These are phyloP conservation scores for Verticillium klebahnii DNA, from an alignment of 2,329 filamentous ascomycete genomes.

Conservation along the genomic window DNA sequence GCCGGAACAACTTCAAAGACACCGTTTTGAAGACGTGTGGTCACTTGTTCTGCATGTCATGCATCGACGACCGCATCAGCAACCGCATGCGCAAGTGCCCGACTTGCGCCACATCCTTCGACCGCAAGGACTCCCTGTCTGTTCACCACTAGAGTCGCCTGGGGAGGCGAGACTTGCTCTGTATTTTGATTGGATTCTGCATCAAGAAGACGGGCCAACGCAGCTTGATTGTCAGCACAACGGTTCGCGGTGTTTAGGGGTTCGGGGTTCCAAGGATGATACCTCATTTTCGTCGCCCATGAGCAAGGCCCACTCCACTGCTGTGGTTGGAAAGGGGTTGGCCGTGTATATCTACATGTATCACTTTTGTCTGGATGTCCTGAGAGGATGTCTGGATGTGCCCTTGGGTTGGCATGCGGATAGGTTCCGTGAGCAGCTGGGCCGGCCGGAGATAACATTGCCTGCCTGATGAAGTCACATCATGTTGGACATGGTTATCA, in stretches of 20 bases:
- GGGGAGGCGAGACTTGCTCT: neutral
- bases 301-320: constrained; percentile 2
- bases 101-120: constrained; percentile 88
- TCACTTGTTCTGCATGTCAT: constrained; percentile 88
- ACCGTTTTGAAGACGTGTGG: constrained; percentile 91
- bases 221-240: neutral
- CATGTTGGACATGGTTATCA: neutral
- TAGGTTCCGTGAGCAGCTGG: neutral
- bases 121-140: constrained; percentile 34
- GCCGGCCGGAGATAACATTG: neutral
- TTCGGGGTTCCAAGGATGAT: constrained; percentile 11
- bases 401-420: neutral
- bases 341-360: constrained; percentile 15
- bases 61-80: constrained; percentile 81
- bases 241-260: neutral
- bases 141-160: neutral
- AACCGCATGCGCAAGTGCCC: constrained; percentile 95
- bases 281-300: constrained; percentile 9
- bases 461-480: neutral
- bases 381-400: constrained; percentile 5
- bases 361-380: constrained; percentile 8
- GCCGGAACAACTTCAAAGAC: constrained; percentile 90
- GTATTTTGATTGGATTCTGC: neutral
- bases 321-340: constrained; percentile 12
- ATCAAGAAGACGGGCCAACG: neutral